A percentile compares a stretch with the other conserved stretches of the same genome.
phyloP scores from a whole-genome alignment of 177 flowering plant genomes.

The Tripterygium wilfordii region DNA sequence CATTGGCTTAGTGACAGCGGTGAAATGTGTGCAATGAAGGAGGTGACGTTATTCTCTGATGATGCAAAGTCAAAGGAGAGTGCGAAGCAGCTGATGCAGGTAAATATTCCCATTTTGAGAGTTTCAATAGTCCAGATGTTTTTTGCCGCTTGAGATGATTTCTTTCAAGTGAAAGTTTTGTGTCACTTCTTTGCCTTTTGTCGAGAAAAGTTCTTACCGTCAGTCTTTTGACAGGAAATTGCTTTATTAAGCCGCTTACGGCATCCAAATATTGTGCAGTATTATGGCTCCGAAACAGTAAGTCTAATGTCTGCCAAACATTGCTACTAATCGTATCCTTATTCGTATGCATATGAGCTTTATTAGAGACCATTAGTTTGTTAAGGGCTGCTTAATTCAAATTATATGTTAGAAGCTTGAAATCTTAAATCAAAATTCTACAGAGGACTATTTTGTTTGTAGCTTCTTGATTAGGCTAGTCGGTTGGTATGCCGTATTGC shows the following conservation, averaged over 20 bases:
- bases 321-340: no score
- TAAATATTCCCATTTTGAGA: conserved; percentile 29
- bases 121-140: no score
- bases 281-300: conserved; percentile 77
- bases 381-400: no score
- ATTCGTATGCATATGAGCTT: no score
- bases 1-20: conserved; percentile 61
- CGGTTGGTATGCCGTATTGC: not conserved
- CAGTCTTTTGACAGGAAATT: conserved; percentile 49
- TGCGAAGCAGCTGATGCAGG: conserved; percentile 72
- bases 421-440: no score
- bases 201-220: conserved; percentile 2
- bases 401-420: no score
- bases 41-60: conserved; percentile 69
- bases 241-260: conserved; percentile 59
- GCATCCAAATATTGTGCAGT: conserved; percentile 83
- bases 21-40: conserved; percentile 93
- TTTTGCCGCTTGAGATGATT: no score
- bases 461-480: no score
- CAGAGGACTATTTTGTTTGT: no score
- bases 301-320: conserved; percentile 9
- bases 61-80: conserved; percentile 79
- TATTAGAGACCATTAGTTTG: no score
- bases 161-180: no score
- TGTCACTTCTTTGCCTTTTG: no score